A percentile compares a stretch with the other conserved stretches of the same genome.
Evolutionary conservation across 176 grass and related monocot species (phyloP).

Genomic region (Leersia perrieri): DNA sequence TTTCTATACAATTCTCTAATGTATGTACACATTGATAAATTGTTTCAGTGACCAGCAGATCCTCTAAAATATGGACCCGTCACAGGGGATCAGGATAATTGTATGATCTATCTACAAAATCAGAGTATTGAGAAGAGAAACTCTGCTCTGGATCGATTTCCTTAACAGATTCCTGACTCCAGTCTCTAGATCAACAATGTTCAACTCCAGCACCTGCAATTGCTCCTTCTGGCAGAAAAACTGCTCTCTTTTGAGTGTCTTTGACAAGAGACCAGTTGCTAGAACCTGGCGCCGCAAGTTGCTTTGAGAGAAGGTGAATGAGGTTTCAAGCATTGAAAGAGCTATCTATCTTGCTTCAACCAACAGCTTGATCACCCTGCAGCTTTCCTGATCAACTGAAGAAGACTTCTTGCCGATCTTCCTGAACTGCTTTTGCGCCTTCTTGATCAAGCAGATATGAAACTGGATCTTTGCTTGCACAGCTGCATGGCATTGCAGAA

Average conservation of each 20-base stretch:
- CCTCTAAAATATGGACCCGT: neutral
- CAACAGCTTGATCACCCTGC: constrained; percentile 17
- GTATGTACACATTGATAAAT: neutral
- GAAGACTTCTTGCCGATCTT: constrained; percentile 29
- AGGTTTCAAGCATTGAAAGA: constrained; percentile 22
- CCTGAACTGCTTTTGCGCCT: constrained; percentile 39
- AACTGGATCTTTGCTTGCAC: constrained; percentile 13
- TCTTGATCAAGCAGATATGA: constrained; percentile 26
- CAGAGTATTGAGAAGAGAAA: constrained; percentile 33
- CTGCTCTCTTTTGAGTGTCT: neutral
- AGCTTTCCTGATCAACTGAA: neutral
- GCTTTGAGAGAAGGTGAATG: constrained; percentile 1
- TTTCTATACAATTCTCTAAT: neutral
- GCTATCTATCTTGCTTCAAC: constrained; percentile 31
- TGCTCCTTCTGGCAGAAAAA: constrained; percentile 11
- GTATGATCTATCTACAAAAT: neutral
- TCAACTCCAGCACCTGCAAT: neutral
- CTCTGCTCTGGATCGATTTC: constrained; percentile 31
- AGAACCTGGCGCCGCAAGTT: constrained; percentile 8
- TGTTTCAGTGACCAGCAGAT: neutral
- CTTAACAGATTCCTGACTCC: constrained; percentile 28
- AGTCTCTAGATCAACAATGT: constrained; percentile 23
- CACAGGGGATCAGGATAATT: neutral
- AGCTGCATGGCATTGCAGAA: constrained; percentile 12
- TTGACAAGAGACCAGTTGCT: constrained; percentile 39